phyloP scores from a whole-genome alignment of 2,329 filamentous ascomycete genomes.

The Sodiomyces alkalinus region DNA sequence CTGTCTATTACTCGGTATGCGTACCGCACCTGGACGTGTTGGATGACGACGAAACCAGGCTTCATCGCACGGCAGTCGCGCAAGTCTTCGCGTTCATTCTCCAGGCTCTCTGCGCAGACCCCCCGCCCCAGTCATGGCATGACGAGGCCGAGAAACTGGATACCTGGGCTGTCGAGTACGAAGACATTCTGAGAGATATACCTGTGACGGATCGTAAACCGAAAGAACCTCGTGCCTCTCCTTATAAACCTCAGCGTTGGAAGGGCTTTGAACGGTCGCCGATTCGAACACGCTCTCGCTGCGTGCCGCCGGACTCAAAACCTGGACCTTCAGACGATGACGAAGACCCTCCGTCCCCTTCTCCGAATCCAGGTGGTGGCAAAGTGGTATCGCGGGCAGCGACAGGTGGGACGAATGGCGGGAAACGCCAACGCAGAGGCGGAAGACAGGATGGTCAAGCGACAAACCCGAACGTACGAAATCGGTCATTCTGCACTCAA shows the following conservation, averaged over 20 bases:
- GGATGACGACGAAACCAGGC: conserved; percentile 15
- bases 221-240: conserved; percentile 7
- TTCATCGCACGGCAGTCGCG: conserved; percentile 20
- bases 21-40: conserved; percentile 18
- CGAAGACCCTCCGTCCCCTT: conserved; percentile 9
- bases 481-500: conserved; percentile 14
- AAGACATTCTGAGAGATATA: conserved; percentile 14
- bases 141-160: conserved; percentile 13
- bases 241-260: conserved; percentile 14
- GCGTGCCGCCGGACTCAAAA: conserved; percentile 4
- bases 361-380: conserved; percentile 2
- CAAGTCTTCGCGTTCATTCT: conserved; percentile 23
- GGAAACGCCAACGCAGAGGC: conserved; percentile 3
- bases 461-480: conserved; percentile 8
- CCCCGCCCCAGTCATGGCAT: conserved; percentile 16
- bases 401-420: no score
- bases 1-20: conserved; percentile 16
- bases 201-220: conserved; percentile 10
- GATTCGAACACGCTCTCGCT: conserved; percentile 13
- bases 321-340: conserved; percentile 4
- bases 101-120: conserved; percentile 14
- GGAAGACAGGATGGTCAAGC: conserved; percentile 2
- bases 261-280: conserved; percentile 15
- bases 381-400: no score
- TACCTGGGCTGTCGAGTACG: conserved; percentile 18